These are phyloP conservation scores for Vigna hirtella DNA, from an alignment of 306 rosid species.

Conservation along the genomic window DNA sequence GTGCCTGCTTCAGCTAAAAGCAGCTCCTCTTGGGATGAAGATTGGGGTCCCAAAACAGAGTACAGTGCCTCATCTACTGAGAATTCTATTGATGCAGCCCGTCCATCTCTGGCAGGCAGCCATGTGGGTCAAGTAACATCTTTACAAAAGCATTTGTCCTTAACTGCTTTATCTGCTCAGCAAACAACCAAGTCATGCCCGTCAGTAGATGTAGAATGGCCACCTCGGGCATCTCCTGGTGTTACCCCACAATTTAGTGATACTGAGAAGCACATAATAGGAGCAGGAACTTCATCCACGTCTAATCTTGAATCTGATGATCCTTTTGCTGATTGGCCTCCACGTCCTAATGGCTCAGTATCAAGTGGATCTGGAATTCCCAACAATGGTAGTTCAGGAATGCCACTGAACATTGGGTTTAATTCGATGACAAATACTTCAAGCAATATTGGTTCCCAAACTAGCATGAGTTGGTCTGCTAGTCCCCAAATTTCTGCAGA, in stretches of 20 bases:
- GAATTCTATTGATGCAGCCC: slow-evolving; percentile 51
- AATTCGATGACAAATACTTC: slow-evolving; percentile 59
- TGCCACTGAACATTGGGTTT: slow-evolving; percentile 54
- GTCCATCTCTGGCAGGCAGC: slow-evolving; percentile 46
- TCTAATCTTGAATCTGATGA: slow-evolving; percentile 69
- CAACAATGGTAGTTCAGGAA: slow-evolving; percentile 65
- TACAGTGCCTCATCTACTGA: slow-evolving; percentile 51
- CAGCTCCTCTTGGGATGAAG: slow-evolving; percentile 87
- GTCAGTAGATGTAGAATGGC: slow-evolving; percentile 95
- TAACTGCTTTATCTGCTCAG: slow-evolving; percentile 56
- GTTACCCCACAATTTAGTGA: slow-evolving; percentile 58
- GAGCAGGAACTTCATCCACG: slow-evolving; percentile 63
- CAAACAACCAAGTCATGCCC: slow-evolving; percentile 73
- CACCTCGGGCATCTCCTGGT: slow-evolving; percentile 67
- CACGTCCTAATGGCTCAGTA: slow-evolving; percentile 70
- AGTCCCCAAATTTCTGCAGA: slow-evolving; percentile 55
- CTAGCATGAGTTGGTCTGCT: slow-evolving; percentile 64
- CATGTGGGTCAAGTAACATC: slow-evolving; percentile 57
- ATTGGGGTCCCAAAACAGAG: slow-evolving; percentile 74
- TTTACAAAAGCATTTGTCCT: slow-evolving; percentile 45
- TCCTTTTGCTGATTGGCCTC: slow-evolving; percentile 98
- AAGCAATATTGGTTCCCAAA: slow-evolving; percentile 60
- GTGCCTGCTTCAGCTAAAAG: slow-evolving; percentile 58
- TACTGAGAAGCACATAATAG: slow-evolving; percentile 58
- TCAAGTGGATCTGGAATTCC: slow-evolving; percentile 57